phyloP scores from a whole-genome alignment of 2,329 filamentous ascomycete species.

The Xylariaceae sp. region DNA sequence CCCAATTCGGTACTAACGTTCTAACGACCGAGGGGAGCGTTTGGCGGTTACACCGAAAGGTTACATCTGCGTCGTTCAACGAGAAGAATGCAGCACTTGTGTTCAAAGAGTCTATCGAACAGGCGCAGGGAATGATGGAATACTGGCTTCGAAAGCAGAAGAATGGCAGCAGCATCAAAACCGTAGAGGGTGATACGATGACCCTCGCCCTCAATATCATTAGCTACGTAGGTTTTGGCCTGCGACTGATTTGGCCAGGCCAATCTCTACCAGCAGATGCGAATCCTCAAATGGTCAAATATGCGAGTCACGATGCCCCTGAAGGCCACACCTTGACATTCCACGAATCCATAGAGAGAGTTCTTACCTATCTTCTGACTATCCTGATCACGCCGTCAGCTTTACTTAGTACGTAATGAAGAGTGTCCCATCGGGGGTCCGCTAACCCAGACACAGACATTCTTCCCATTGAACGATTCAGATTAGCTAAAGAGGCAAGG shows the following conservation, averaged over 20 bases:
- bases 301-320: slow-evolving; percentile 40
- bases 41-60: slow-evolving; percentile 72
- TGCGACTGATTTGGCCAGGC: slow-evolving; percentile 59
- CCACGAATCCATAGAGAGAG: slow-evolving; percentile 55
- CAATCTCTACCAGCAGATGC: slow-evolving; percentile 44
- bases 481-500: slow-evolving; percentile 50
- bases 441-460: slow-evolving; percentile 19
- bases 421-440: not conserved
- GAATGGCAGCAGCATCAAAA: slow-evolving; percentile 45
- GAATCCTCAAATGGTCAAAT: slow-evolving; percentile 45
- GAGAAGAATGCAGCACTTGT: slow-evolving; percentile 70
- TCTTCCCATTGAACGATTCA: slow-evolving; percentile 48
- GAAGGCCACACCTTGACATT: slow-evolving; percentile 62
- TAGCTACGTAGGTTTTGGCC: slow-evolving; percentile 67
- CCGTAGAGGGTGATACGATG: slow-evolving; percentile 65
- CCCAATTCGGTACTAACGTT: slow-evolving; percentile 69
- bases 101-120: slow-evolving; percentile 58
- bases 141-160: slow-evolving; percentile 47
- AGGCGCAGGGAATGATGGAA: slow-evolving; percentile 59
- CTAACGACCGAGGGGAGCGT: slow-evolving; percentile 63
- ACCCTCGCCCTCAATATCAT: slow-evolving; percentile 53
- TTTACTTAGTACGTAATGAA: slow-evolving; percentile 43
- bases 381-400: slow-evolving; percentile 57
- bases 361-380: slow-evolving; percentile 61
- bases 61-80: slow-evolving; percentile 68